phyloP scores from a whole-genome alignment of 164 flowering plant species.

The Buxus sempervirens region DNA sequence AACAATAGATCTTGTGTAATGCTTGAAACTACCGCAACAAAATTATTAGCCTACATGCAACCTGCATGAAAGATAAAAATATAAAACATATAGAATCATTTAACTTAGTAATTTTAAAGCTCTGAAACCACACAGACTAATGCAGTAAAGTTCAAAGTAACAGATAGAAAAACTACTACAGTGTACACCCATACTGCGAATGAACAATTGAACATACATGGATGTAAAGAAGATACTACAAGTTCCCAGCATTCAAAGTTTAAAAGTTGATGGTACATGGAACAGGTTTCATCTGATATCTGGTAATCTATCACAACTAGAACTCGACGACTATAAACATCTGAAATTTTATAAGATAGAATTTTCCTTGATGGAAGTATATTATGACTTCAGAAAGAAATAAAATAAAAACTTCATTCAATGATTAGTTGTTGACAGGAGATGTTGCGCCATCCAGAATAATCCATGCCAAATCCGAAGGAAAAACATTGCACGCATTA shows the following conservation, averaged over 20 bases:
- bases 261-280: background rate
- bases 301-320: background rate
- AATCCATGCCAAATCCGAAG: no score
- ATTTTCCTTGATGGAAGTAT: no score
- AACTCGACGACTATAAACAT: background rate
- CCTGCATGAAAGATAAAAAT: conserved; percentile 2
- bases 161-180: background rate
- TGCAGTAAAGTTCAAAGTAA: background rate
- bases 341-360: background rate
- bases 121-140: background rate
- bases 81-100: background rate
- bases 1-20: no score
- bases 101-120: background rate
- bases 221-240: background rate
- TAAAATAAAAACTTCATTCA: no score
- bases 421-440: background rate
- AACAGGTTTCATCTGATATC: background rate
- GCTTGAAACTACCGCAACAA: no score
- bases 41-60: background rate
- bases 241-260: background rate
- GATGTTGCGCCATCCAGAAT: background rate
- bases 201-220: background rate
- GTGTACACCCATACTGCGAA: background rate
- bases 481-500: no score
- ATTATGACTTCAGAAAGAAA: no score